Evolutionary conservation across 148 eudicot genomes (phyloP).

Genomic region (Linanthus parryae): DNA sequence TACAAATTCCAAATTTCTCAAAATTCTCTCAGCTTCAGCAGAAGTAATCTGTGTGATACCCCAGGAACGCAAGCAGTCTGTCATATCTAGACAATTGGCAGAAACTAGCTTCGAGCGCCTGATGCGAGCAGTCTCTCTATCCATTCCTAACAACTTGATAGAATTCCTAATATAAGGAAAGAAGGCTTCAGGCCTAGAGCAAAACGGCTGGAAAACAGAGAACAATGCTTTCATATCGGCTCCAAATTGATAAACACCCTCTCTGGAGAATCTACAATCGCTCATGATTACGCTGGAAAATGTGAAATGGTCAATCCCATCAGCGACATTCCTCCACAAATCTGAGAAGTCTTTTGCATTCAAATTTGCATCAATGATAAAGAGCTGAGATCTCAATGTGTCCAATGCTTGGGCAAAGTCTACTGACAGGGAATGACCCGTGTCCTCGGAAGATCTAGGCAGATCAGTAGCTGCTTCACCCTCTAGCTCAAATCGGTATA

Average conservation of each 20-base stretch:
- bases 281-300: conserved; percentile 26
- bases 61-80: conserved; percentile 12
- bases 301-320: conserved; percentile 42
- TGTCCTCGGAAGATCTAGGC: conserved; percentile 4
- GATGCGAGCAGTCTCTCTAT: conserved; percentile 18
- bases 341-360: conserved; percentile 40
- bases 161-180: conserved; percentile 36
- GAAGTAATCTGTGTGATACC: conserved; percentile 25
- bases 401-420: conserved; percentile 40
- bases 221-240: conserved; percentile 36
- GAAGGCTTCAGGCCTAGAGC: conserved; percentile 49
- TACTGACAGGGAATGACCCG: conserved; percentile 18
- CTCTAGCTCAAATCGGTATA: conserved; percentile 14
- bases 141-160: conserved; percentile 30
- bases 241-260: conserved; percentile 22
- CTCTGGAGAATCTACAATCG: conserved; percentile 21
- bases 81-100: conserved; percentile 7
- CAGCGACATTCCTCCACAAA: conserved; percentile 48
- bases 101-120: conserved; percentile 13
- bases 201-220: conserved; percentile 32
- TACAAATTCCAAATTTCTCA: conserved; percentile 23
- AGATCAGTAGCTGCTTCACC: conserved; percentile 1
- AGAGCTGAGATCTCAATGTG: conserved; percentile 29
- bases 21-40: conserved; percentile 25
- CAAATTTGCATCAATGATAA: conserved; percentile 22